A percentile compares a stretch with the other conserved stretches of the same genome.
Conservation (phyloP, 2,329 filamentous ascomycete genomes). For the Dissoconium aciculare region DNA sequence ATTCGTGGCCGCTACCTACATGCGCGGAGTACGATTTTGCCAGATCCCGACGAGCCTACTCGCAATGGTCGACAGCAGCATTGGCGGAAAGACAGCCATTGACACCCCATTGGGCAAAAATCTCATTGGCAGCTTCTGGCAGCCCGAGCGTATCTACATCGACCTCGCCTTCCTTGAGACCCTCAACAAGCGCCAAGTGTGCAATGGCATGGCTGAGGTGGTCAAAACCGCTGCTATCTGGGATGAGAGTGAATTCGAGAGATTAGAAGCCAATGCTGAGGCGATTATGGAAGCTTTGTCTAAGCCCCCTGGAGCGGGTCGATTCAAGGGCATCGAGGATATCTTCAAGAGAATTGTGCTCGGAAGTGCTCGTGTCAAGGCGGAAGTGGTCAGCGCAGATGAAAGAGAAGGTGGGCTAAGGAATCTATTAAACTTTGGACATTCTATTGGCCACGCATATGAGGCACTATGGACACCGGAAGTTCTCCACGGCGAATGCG, state of each 20-base stretch:
- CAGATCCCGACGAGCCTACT: conserved; percentile 91
- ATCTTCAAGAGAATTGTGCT: conserved; percentile 52
- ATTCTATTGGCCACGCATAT: conserved; percentile 93
- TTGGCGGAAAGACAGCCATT: conserved; percentile 96
- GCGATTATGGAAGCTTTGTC: conserved; percentile 60
- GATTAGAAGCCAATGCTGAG: conserved; percentile 68
- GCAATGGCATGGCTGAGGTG: conserved; percentile 98
- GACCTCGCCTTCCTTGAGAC: conserved; percentile 86
- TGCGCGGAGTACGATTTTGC: conserved; percentile 90
- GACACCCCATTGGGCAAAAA: conserved; percentile 95
- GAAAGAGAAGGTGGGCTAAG: conserved; percentile 87
- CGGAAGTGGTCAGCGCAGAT: conserved; percentile 82
- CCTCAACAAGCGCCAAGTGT: conserved; percentile 77
- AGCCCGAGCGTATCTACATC: conserved; percentile 85
- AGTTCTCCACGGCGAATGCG: conserved; percentile 85
- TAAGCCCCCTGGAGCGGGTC: conserved; percentile 38
- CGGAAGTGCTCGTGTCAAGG: conserved; percentile 85
- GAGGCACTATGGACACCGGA: conserved; percentile 93
- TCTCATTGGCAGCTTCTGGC: conserved; percentile 90
- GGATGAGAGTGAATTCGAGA: conserved; percentile 71
- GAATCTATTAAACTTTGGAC: conserved; percentile 92
- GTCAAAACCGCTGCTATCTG: conserved; percentile 79
- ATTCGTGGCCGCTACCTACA: conserved; percentile 94
- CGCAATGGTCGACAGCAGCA: conserved; percentile 96
- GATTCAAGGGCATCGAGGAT: conserved; percentile 51